Evolutionary conservation across 257 asterid genomes (phyloP), one percentile per base, ranked within the genome.

Genomic region (Solanum sitiens): DNA sequence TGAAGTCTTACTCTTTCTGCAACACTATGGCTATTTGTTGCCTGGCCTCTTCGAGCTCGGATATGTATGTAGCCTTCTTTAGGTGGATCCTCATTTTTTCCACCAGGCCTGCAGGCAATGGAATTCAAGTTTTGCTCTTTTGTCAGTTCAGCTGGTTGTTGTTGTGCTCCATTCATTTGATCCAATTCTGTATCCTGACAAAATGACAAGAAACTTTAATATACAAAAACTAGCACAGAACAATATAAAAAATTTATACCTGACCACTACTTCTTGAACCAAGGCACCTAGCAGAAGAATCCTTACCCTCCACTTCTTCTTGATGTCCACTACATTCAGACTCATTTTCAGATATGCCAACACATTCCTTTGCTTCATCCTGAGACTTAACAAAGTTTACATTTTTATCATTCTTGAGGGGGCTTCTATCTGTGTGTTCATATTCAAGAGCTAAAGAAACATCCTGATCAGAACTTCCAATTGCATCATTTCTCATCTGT

Each of bases 21-120:
- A 86, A 97, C 98, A 87, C 99, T 97, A 75, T 97, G 99, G 94
- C 98, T 97, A 90, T 97, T 97, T 20, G 99, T 97, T 3, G 99
- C 99, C 91, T 95, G 98, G 45, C 98, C 99, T 90, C 98, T 90
- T 68, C 98, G 89, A 76, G 99, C 99, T 91, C 99, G 89, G 68
- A 95, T 89, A 72, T 94, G 98, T 74, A 97, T 93, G 88, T 97
- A 95, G 32, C 94, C 98, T 88, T 95, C 98, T 90, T 96, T 95
- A 8, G 96, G 94, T 18, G 88, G 89, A 90, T 92, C 99, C 4
- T 96, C 92, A 33, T 93, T 86, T 86, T 92, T 95, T 67, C 94
- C 94, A 44, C 94, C 92, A 7, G 93, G 90, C 89, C 92, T 94
- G 90, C 89, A 86, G 16, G 87, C 44, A 82, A 74, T 79, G 47